Evolutionary conservation across 805 yeast genomes (phyloP), one percentile per base, ranked within the genome.

Genomic region (Lipomyces sp.): DNA sequence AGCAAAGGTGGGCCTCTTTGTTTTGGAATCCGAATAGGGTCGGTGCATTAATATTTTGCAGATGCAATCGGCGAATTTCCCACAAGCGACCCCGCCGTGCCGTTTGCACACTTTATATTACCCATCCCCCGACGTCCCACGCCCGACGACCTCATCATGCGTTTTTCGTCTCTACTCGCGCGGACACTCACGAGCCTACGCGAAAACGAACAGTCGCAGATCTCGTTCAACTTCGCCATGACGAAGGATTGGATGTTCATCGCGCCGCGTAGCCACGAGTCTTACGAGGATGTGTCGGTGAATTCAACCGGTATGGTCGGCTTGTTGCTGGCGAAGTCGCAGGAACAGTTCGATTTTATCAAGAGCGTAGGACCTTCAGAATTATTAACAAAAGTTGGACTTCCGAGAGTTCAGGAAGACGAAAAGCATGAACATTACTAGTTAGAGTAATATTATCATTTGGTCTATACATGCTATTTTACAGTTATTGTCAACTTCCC

Each of bases 261-360:
- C 21, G 83, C 89, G n/a, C 98, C 98, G 16, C 78, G 97, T 62
- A 72, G 83, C 2, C 62, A 65, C 16, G 82, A 84, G 1, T 71
- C 69, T 43, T 81, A 74, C 61, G 74, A 75, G 16, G 70, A 66
- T 4, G 68, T 82, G 28, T 84, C 91, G 51, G 76, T 89, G 14
- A 91, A 91, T 64, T 76, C 96, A 0, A 77, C 88, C 40, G 97
- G 95, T 0, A 79, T 78, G 52, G 73, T 86, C 55, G 97, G 98
- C 1, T 68, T 91, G 57, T 65, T 90, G 43, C 74, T 86, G 50
- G 90, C 89, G 45, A 90, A 86, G 66, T 75, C 82, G 62, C 76
- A 78, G 47, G 74, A 72, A 42, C 69, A 77, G 4, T 61, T 78
- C 47, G 75, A 83, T 21, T 62, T 69, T 39, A 63, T 68, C 11